phyloP scores from a whole-genome alignment of 23 red algal species.

The Chondrus crispus region DNA sequence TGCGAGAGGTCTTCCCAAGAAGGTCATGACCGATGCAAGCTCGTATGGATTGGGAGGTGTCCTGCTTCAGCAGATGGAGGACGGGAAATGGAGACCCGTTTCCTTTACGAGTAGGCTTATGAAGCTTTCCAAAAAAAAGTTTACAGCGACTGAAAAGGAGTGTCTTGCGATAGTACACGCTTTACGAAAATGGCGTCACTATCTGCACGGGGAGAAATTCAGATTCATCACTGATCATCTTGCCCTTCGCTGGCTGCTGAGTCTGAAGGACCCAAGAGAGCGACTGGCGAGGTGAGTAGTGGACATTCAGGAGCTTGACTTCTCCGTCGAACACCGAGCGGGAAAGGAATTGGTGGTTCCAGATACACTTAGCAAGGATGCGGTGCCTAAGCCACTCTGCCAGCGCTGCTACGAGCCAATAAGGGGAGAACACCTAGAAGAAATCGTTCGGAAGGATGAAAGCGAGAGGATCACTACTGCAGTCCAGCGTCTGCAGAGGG shows the following conservation, averaged over 20 bases:
- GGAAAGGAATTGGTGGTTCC: not conserved
- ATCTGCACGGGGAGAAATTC: constrained; percentile 2
- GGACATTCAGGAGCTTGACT: not conserved
- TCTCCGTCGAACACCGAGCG: not conserved
- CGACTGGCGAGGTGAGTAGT: not conserved
- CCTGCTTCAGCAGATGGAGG: not conserved
- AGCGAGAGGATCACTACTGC: no score
- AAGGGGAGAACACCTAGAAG: no score
- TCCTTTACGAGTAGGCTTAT: not conserved
- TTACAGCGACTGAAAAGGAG: not conserved
- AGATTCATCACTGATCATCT: not conserved
- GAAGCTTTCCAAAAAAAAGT: not conserved
- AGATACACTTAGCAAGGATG: not conserved
- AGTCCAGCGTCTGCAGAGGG: no score
- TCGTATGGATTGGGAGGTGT: not conserved
- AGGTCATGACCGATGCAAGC: not conserved
- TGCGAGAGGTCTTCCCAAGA: not conserved
- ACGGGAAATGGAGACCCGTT: not conserved
- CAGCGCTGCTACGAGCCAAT: not conserved
- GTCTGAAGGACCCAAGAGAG: not conserved
- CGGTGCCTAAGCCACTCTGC: not conserved
- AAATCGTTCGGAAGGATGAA: no score
- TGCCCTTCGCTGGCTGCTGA: not conserved
- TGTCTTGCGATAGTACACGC: not conserved
- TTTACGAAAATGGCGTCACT: not conserved